These are phyloP conservation scores for Candida golubevii DNA, from an alignment of 805 yeast genomes.

Conservation along the genomic window DNA sequence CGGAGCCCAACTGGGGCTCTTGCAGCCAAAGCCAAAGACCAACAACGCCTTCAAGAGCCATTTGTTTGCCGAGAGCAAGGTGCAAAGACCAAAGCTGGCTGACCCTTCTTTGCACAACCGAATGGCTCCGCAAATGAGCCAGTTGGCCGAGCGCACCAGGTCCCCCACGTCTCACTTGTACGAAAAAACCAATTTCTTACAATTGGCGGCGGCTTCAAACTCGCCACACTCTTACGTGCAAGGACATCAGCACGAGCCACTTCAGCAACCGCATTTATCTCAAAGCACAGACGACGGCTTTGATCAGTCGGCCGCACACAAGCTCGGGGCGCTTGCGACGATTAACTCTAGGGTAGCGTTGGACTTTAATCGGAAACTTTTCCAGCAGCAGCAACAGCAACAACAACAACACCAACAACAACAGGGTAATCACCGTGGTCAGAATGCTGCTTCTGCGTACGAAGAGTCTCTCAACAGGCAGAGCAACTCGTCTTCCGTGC, in stretches of 20 bases:
- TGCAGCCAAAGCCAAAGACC: constrained; percentile 18
- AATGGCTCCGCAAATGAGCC: constrained; percentile 1
- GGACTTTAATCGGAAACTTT: constrained; percentile 35
- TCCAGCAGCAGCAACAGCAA: constrained; percentile 1
- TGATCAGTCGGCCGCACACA: constrained; percentile 43
- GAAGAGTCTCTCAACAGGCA: constrained; percentile 36
- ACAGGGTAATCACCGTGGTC: neutral
- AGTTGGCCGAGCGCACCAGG: constrained; percentile 28
- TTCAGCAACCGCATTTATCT: neutral
- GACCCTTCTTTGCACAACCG: constrained; percentile 17
- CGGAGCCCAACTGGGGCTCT: constrained; percentile 3
- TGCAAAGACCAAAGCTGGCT: constrained; percentile 21
- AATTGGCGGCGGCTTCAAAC: constrained; percentile 25
- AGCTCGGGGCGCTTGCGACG: constrained; percentile 64
- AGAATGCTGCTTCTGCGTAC: constrained; percentile 11
- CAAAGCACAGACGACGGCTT: constrained; percentile 13
- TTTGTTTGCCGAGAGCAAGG: constrained; percentile 16
- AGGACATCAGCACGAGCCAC: neutral
- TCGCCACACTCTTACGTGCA: constrained; percentile 12
- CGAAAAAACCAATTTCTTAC: constrained; percentile 43
- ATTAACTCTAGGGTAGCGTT: constrained; percentile 53
- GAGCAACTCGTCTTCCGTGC: constrained; percentile 36
- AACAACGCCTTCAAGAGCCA: constrained; percentile 14
- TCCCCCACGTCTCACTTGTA: constrained; percentile 40
- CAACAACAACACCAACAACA: neutral